A percentile compares a stretch with the other conserved stretches of the same genome.
Evolutionary conservation across 495 filamentous ascomycete genomes (phyloP).

Genomic region (Hamigera avellanea): DNA sequence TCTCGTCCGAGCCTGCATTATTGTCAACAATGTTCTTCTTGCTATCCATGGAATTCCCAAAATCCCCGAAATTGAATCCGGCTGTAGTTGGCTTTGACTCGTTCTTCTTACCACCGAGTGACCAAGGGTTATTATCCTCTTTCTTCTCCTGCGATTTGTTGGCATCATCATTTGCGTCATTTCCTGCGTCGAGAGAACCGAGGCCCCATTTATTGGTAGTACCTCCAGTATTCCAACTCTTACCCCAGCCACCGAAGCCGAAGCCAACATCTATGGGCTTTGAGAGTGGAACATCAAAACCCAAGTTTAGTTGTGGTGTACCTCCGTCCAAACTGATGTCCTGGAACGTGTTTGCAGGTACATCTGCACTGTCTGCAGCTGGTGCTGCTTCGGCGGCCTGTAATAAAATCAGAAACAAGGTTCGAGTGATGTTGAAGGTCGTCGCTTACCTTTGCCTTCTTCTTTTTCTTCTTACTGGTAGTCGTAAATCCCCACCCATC

Average conservation of each 20-base stretch:
- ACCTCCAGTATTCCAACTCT: conserved; percentile 27
- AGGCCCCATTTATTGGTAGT: conserved; percentile 19
- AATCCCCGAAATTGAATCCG: conserved; percentile 36
- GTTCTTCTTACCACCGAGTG: conserved; percentile 24
- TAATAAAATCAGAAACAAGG: neutral
- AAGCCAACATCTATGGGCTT: conserved; percentile 23
- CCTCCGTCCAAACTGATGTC: conserved; percentile 32
- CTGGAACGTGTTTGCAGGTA: conserved; percentile 26
- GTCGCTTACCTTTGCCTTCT: conserved; percentile 35
- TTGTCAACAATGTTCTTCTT: conserved; percentile 2
- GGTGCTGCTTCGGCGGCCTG: conserved; percentile 9
- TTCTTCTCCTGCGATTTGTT: conserved; percentile 14
- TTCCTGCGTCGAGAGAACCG: conserved; percentile 16
- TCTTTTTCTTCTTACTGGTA: conserved; percentile 35
- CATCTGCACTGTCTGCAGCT: conserved; percentile 8
- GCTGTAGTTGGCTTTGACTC: conserved; percentile 19
- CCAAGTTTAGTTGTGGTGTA: conserved; percentile 34
- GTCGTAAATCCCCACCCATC: conserved; percentile 24
- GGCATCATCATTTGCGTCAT: conserved; percentile 14
- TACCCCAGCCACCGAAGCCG: conserved; percentile 35
- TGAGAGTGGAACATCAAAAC: conserved; percentile 23
- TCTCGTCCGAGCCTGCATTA: conserved; percentile 6
- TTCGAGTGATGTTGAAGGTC: neutral
- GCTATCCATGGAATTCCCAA: conserved; percentile 16
- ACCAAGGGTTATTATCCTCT: conserved; percentile 28